Evolutionary conservation across 2,329 filamentous ascomycete genomes (phyloP).

Genomic region (Septoria petroselini): DNA sequence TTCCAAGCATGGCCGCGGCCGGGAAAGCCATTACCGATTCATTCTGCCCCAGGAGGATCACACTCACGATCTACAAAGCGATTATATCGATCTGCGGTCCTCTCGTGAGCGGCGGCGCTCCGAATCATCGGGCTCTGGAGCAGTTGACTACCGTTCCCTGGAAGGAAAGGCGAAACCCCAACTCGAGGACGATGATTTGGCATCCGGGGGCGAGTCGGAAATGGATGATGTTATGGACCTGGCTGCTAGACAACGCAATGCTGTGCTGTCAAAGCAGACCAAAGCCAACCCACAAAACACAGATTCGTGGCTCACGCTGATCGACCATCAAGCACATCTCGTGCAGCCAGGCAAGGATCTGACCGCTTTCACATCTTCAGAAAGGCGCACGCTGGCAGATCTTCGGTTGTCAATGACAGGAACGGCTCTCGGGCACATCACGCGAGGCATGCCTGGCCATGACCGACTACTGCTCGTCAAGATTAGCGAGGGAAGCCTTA

Average conservation of each 20-base stretch:
- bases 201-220: constrained; percentile 35
- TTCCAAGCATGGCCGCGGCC: constrained; percentile 16
- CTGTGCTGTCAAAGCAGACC: constrained; percentile 62
- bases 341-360: constrained; percentile 52
- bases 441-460: constrained; percentile 45
- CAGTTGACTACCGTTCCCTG: constrained; percentile 42
- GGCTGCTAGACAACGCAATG: constrained; percentile 50
- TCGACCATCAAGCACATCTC: constrained; percentile 70
- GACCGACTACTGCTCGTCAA: constrained; percentile 64
- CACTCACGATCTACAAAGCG: not conserved
- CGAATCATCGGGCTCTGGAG: constrained; percentile 16
- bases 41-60: not conserved
- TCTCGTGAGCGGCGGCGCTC: constrained; percentile 25
- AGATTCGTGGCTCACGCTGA: constrained; percentile 72
- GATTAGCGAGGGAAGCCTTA: constrained; percentile 68
- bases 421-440: constrained; percentile 64
- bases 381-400: constrained; percentile 68
- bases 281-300: constrained; percentile 65
- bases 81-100: constrained; percentile 24
- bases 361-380: constrained; percentile 54
- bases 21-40: constrained; percentile 13
- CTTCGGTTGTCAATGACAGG: constrained; percentile 78
- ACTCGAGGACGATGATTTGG: constrained; percentile 40
- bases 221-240: constrained; percentile 25
- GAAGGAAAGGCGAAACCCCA: constrained; percentile 34